phyloP scores from a whole-genome alignment of 2,329 filamentous ascomycete species.

The Penicillium concentricum region DNA sequence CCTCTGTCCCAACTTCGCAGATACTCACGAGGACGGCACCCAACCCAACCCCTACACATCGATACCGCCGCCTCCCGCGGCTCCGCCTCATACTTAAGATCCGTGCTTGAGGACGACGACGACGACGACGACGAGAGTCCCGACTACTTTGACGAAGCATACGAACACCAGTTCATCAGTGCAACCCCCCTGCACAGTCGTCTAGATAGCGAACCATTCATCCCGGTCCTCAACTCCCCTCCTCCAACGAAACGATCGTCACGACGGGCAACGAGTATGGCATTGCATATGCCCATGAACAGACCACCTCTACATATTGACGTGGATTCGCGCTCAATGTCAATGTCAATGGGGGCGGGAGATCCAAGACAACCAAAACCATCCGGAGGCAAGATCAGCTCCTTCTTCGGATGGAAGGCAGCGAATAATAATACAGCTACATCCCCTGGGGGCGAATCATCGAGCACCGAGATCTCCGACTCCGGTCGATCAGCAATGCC shows the following conservation, averaged over 20 bases:
- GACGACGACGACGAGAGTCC: conserved; percentile 30
- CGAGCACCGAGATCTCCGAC: conserved; percentile 63
- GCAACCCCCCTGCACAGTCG: conserved; percentile 40
- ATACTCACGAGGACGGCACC: conserved; percentile 40
- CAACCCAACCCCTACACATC: conserved; percentile 34
- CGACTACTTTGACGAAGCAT: conserved; percentile 27
- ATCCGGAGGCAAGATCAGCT: conserved; percentile 58
- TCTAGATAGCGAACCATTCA: conserved; percentile 45
- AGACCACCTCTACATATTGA: conserved; percentile 46
- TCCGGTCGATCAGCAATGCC: conserved; percentile 58
- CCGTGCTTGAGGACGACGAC: conserved; percentile 28
- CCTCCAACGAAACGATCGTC: conserved; percentile 46
- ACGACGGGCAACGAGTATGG: conserved; percentile 44
- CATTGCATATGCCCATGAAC: conserved; percentile 42
- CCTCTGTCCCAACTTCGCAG: conserved; percentile 30
- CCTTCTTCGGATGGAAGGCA: conserved; percentile 66
- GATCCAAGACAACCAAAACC: conserved; percentile 49
- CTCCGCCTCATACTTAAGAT: conserved; percentile 22
- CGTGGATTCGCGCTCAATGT: conserved; percentile 37
- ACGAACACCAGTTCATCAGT: conserved; percentile 36
- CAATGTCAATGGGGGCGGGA: conserved; percentile 34
- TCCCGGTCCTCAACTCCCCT: conserved; percentile 70
- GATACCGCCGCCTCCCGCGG: conserved; percentile 29
- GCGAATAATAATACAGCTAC: conserved; percentile 35
- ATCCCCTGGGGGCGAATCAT: conserved; percentile 57